Percentiles rank a stretch among this genome's conserved stretches.
Conservation (phyloP, 306 rosid genomes). For the Quercus engelmannii region DNA sequence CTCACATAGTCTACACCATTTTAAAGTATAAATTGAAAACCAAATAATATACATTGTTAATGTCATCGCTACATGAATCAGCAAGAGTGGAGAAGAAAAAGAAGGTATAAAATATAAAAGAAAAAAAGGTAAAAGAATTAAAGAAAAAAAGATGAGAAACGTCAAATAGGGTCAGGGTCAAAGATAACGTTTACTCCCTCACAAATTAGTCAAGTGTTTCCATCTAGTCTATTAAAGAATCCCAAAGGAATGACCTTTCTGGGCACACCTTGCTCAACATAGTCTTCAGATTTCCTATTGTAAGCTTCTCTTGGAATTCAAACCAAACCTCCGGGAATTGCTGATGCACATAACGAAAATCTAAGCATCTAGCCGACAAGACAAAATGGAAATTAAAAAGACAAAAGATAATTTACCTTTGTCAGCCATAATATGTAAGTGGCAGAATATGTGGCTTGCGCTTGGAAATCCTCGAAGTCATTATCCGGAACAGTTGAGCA, state of each 20-base stretch:
- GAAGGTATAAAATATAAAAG: too few species aligned
- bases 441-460: slow-evolving; percentile 60
- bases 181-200: too few species aligned
- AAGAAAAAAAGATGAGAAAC: too few species aligned
- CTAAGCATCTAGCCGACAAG: rapidly evolving
- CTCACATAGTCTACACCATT: too few species aligned
- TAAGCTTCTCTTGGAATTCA: slow-evolving; percentile 45
- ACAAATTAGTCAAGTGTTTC: neutral
- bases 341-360: slow-evolving; percentile 27
- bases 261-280: slow-evolving; percentile 52
- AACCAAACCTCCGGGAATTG: slow-evolving; percentile 41
- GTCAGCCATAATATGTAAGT: slow-evolving; percentile 66
- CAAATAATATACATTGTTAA: too few species aligned
- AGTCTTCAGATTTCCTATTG: slow-evolving; percentile 39
- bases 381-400: neutral
- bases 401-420: slow-evolving; percentile 34
- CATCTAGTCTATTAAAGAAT: slow-evolving; percentile 23
- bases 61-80: too few species aligned
- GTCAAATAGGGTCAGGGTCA: neutral
- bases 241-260: slow-evolving; percentile 56
- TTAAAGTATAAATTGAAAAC: too few species aligned
- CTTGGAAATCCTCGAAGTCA: slow-evolving; percentile 62
- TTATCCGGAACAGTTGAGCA: slow-evolving; percentile 49
- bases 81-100: too few species aligned
- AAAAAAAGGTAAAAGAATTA: too few species aligned